phyloP scores from a whole-genome alignment of 352 stramenopile species.

The Lagenidium sp. region DNA sequence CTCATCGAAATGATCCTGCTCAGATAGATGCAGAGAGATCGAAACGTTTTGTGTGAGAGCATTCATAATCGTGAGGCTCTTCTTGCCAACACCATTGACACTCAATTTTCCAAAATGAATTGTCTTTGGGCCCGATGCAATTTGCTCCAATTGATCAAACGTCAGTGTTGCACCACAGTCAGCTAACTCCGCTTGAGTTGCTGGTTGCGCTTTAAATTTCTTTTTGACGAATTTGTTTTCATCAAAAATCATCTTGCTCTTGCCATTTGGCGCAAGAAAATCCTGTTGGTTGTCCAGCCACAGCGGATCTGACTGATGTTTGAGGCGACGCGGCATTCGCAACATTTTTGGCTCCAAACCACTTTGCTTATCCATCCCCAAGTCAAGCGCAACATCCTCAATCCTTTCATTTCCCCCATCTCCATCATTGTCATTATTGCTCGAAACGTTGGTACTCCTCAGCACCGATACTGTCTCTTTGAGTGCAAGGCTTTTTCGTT shows the following conservation, averaged over 20 bases:
- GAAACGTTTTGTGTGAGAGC: constrained; percentile 76
- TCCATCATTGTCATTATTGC: constrained; percentile 19
- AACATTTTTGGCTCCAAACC: constrained; percentile 37
- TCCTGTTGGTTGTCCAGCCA: constrained; percentile 38
- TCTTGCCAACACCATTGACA: constrained; percentile 71
- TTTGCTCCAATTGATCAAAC: constrained; percentile 67
- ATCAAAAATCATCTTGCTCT: constrained; percentile 47
- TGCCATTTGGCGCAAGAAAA: constrained; percentile 4
- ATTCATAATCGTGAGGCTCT: constrained; percentile 87
- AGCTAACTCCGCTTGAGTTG: constrained; percentile 85
- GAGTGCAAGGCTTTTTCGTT: constrained; percentile 13
- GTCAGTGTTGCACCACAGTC: constrained; percentile 71
- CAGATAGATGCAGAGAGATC: constrained; percentile 41
- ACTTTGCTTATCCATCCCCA: constrained; percentile 26
- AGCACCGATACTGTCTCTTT: constrained; percentile 22
- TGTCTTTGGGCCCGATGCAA: constrained; percentile 63
- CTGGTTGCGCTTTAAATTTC: constrained; percentile 86
- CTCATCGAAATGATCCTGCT: constrained; percentile 40
- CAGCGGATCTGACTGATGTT: constrained; percentile 37
- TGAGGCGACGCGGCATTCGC: constrained; percentile 27
- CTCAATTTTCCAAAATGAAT: constrained; percentile 91
- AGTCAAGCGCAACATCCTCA: constrained; percentile 30
- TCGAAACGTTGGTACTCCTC: constrained; percentile 17
- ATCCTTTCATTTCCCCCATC: constrained; percentile 22
- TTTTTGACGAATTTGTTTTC: constrained; percentile 88